Evolutionary conservation across 176 grass and related monocot genomes (phyloP).

Genomic region (Paspalum notatum): DNA sequence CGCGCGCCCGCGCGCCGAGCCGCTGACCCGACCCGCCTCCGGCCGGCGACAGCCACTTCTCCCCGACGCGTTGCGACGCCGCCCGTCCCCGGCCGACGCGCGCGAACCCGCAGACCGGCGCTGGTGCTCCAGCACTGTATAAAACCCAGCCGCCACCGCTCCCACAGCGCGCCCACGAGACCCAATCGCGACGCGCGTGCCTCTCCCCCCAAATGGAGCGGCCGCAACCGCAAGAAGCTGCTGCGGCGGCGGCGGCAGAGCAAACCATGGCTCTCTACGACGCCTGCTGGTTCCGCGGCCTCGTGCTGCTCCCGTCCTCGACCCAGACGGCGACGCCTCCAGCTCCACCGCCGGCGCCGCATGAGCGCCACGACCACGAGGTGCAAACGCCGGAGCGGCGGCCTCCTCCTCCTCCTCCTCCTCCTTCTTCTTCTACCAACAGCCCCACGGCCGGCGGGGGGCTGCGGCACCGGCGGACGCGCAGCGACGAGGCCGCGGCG

Average conservation of each 20-base stretch:
- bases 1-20: not conserved
- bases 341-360: not conserved
- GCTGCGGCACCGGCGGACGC: conserved; percentile 62
- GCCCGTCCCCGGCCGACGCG: not conserved
- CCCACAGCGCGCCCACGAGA: conserved; percentile 13
- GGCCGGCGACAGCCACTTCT: not conserved
- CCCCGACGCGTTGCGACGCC: not conserved
- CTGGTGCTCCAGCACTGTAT: not conserved
- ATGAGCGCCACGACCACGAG: not conserved
- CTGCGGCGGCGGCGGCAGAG: not conserved
- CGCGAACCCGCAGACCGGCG: not conserved
- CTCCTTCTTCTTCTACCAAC: no score
- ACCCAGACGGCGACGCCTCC: not conserved
- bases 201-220: conserved; percentile 6
- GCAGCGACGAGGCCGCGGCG: conserved; percentile 46
- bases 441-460: not conserved
- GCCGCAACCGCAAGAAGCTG: not conserved
- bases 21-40: not conserved
- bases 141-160: conserved; percentile 31
- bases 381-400: not conserved
- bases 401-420: not conserved
- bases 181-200: not conserved
- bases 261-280: conserved; percentile 59
- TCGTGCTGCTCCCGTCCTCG: conserved; percentile 47
- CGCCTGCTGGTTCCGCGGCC: conserved; percentile 65